Conservation (phyloP, 2,329 filamentous ascomycete genomes). For the Fusarium globosum region DNA sequence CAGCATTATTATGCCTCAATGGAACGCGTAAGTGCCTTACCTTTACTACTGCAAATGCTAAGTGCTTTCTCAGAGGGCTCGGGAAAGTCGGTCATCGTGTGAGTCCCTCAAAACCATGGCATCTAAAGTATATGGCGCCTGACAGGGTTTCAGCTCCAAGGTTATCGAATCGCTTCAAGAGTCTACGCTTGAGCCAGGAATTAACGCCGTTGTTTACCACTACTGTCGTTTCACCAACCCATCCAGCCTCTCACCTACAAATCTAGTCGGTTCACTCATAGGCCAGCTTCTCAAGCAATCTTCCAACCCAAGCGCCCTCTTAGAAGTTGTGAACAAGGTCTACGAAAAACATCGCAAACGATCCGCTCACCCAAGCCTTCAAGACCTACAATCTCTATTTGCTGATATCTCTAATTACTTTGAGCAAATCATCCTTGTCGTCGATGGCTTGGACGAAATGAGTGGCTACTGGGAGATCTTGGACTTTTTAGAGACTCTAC, state of each 20-base stretch:
- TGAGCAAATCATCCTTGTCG: background rate
- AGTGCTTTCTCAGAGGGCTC: fast-evolving
- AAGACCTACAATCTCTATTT: background rate
- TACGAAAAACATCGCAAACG: background rate
- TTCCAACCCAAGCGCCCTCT: no score
- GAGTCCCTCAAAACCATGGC: fast-evolving
- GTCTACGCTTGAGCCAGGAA: background rate
- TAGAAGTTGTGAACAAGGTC: background rate
- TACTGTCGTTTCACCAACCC: slow-evolving; percentile 3
- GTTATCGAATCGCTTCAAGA: background rate
- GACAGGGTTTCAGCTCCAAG: background rate
- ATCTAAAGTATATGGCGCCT: fast-evolving
- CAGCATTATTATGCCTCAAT: background rate
- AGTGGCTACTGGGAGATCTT: background rate
- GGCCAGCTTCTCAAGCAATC: background rate
- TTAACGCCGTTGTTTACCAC: background rate
- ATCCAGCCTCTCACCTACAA: background rate
- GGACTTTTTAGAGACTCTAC: background rate
- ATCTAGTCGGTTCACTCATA: background rate
- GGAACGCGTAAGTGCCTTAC: background rate
- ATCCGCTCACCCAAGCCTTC: background rate
- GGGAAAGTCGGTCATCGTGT: background rate
- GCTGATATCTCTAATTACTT: background rate
- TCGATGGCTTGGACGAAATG: background rate
- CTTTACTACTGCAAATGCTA: fast-evolving